phyloP scores from a whole-genome alignment of 225 moss, liverwort and hornwort genomes.

The Pleurozium schreberi region DNA sequence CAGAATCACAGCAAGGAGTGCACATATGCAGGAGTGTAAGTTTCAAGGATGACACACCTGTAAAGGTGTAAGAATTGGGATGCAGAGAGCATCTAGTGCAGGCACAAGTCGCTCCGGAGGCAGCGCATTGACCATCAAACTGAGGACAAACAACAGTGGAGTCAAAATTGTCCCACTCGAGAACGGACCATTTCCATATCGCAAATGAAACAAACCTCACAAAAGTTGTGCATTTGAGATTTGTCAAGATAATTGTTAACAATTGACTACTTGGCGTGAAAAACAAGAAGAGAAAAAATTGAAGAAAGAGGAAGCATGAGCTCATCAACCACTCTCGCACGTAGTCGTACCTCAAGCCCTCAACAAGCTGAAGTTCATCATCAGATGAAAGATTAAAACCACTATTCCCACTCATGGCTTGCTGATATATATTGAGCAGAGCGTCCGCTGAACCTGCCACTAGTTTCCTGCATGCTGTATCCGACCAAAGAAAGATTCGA shows the following conservation, averaged over 20 bases:
- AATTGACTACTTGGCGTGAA: not conserved
- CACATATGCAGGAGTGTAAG: not conserved
- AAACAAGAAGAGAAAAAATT: not conserved
- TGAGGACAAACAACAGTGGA: conserved; percentile 22
- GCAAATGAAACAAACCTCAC: not conserved
- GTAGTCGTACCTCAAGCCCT: conserved; percentile 75
- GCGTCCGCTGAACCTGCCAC: conserved; percentile 69
- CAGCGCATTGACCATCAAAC: conserved; percentile 79
- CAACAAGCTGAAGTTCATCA: conserved; percentile 96
- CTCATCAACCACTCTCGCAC: not conserved
- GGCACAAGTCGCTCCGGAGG: conserved; percentile 56
- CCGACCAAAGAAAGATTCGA: not conserved
- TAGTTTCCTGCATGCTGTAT: conserved; percentile 77
- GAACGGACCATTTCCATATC: not conserved
- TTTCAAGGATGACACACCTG: conserved; percentile 33
- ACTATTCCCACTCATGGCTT: conserved; percentile 63
- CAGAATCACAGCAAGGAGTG: not conserved
- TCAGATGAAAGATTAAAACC: conserved; percentile 67
- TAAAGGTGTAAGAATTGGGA: conserved; percentile 69
- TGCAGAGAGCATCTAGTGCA: conserved; percentile 82
- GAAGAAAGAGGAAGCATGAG: not conserved
- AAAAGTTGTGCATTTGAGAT: not conserved
- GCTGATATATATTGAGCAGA: conserved; percentile 71
- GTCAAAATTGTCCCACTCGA: not conserved
- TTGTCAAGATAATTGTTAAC: not conserved